A percentile compares a stretch with the other conserved stretches of the same genome.
phyloP scores from a whole-genome alignment of 179 eudicot species.

The Sideroxylon spinosum region DNA sequence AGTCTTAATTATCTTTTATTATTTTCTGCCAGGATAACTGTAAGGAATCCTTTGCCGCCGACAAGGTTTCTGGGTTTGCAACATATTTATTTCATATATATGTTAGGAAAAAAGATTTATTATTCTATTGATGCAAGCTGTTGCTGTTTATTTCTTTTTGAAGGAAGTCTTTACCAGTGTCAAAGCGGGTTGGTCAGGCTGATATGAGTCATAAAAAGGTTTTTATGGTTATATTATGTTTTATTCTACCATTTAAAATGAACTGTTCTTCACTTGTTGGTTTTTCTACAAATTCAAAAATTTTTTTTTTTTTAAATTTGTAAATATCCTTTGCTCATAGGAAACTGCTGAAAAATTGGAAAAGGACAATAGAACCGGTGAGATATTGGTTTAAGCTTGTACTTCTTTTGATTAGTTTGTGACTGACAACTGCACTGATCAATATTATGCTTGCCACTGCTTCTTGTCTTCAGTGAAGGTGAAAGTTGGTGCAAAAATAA shows the following conservation, averaged over 20 bases:
- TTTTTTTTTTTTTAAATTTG: neutral
- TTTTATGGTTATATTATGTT: conserved; percentile 18
- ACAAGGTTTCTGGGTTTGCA: conserved; percentile 44
- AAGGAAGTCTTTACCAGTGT: conserved; percentile 74
- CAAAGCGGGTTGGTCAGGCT: conserved; percentile 37
- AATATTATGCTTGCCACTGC: conserved; percentile 8
- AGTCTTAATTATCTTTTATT: neutral
- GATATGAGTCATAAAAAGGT: conserved; percentile 36
- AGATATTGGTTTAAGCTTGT: conserved; percentile 14
- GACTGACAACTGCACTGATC: conserved; percentile 1
- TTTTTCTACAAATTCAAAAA: conserved; percentile 1
- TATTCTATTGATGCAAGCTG: conserved; percentile 7
- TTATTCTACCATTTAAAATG: neutral
- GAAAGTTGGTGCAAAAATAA: conserved; percentile 37
- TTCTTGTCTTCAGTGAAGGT: conserved; percentile 46
- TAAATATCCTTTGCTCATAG: conserved; percentile 33
- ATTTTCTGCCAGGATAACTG: conserved; percentile 32
- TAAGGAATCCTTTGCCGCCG: conserved; percentile 33
- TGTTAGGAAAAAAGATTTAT: conserved; percentile 1
- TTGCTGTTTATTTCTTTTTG: conserved; percentile 22
- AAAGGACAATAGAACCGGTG: conserved; percentile 48
- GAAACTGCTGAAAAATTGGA: conserved; percentile 33
- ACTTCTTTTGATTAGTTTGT: conserved; percentile 10
- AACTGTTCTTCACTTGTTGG: conserved; percentile 10
- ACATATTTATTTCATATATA: conserved; percentile 11